Base-by-base conservation (phyloP, 2,329 filamentous ascomycete species). In the Hymenoscyphus occultus region DNA sequence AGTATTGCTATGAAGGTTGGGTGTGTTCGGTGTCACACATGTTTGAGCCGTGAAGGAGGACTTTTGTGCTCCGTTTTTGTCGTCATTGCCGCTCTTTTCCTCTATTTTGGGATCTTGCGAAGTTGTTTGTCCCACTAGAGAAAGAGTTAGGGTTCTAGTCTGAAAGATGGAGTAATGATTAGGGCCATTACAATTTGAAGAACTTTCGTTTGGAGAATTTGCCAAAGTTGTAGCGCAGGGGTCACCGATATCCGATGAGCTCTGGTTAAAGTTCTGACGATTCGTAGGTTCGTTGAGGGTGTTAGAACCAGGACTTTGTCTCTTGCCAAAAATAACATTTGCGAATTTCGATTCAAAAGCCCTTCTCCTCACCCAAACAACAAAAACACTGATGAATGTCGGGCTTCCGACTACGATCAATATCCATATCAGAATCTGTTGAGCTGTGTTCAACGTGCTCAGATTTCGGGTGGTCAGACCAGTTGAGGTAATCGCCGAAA, bases 381-480 rank as follows among this genome's bases (percentile, higher is more conserved):
- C 88, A 68, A 84, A 85, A 39, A 85, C 83, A 1, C 85, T 88
- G 1, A 91, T 85, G 72, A 87, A 86, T n/a, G 91, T 85, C n/a
- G 84, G 80, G 63, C 86, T 87, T 1, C 90, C 90, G 7, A 89
- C 73, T 58, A 90, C 79, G 66, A 91, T 88, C 57, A 90, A 78
- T 2, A 87, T 65, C 70, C 87, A 90, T 10, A 92, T 79, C 45
- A 90, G 76, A 39, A 84, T 77, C 74, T 92, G 90, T 75, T 92
- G 89, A 73, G 87, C 89, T 0, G 84, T 87, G 48, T 86, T 90
- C 71, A 91, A 72, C 31, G 80, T 78, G 64, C 84, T 88, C 35
- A 91, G 77, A 72, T 89, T 86, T 69, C 87, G 83, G 1, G 87
- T 89, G 71, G 90, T 91, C 63, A 91, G 78, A 0, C 89, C 89